These are phyloP conservation scores for Neurospora sp. DNA, from an alignment of 495 filamentous ascomycete genomes.

Conservation along the genomic window DNA sequence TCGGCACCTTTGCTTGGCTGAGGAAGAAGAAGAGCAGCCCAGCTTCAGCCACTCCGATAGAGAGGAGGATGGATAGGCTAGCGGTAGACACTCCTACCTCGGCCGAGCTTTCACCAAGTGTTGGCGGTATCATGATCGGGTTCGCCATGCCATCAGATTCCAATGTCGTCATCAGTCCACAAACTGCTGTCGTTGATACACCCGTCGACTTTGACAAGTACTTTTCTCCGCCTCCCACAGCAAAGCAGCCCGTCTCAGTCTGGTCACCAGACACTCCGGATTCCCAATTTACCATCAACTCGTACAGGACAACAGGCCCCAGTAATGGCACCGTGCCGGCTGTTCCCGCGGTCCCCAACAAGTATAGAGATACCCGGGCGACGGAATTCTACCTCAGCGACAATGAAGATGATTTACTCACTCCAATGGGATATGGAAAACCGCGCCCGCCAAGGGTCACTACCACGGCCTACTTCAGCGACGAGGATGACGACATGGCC, in stretches of 20 bases:
- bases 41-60: constrained; percentile 7
- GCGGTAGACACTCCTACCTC: constrained; percentile 10
- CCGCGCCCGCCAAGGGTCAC: neutral
- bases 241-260: constrained; percentile 48
- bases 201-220: constrained; percentile 24
- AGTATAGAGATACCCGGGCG: neutral
- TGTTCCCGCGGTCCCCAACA: constrained; percentile 4
- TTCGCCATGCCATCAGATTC: constrained; percentile 57
- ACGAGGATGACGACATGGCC: constrained; percentile 24
- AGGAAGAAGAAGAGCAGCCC: constrained; percentile 21
- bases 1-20: constrained; percentile 34
- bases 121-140: constrained; percentile 71
- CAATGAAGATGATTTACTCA: neutral
- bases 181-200: constrained; percentile 36
- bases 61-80: constrained; percentile 18
- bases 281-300: neutral
- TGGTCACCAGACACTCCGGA: constrained; percentile 48
- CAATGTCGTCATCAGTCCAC: constrained; percentile 40
- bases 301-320: neutral
- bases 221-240: constrained; percentile 22
- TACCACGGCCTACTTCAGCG: constrained; percentile 15
- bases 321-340: neutral
- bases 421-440: constrained; percentile 1
- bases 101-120: constrained; percentile 61
- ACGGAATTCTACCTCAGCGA: neutral